These are phyloP conservation scores for Puccinia triticina DNA, from an alignment of 1,284 basidiomycete species.

Conservation along the genomic window DNA sequence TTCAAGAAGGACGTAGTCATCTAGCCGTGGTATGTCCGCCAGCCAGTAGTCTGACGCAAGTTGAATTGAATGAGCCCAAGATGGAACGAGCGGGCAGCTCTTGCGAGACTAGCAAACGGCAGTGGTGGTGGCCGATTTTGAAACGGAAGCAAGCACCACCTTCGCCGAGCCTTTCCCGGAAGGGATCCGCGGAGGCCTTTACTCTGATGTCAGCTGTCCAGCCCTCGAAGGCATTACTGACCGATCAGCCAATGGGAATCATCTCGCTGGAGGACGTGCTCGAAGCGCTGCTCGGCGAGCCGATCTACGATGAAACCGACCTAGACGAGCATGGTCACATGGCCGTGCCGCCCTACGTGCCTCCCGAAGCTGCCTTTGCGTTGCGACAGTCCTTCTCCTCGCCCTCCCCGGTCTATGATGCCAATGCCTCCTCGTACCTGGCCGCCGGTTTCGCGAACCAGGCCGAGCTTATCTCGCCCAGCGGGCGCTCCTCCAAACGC, in stretches of 20 bases:
- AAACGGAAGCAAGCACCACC: slow-evolving; percentile 64
- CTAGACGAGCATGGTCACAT: slow-evolving; percentile 38
- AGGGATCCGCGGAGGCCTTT: neutral
- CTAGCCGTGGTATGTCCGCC: slow-evolving; percentile 76
- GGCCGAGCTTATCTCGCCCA: too few species aligned
- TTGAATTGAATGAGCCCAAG: slow-evolving; percentile 63
- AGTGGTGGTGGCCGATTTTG: slow-evolving; percentile 61
- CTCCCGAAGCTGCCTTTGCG: slow-evolving; percentile 35
- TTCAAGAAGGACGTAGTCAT: slow-evolving; percentile 87
- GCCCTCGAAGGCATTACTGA: slow-evolving; percentile 51
- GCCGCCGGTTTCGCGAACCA: neutral
- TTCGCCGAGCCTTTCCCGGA: neutral
- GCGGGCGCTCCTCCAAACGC: neutral
- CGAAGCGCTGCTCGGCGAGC: slow-evolving; percentile 87
- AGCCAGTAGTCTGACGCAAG: slow-evolving; percentile 8
- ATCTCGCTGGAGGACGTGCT: slow-evolving; percentile 91
- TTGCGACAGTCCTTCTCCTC: neutral
- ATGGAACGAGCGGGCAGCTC: slow-evolving; percentile 55
- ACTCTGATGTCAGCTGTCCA: slow-evolving; percentile 55
- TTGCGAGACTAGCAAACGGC: slow-evolving; percentile 62
- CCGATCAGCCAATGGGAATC: slow-evolving; percentile 72
- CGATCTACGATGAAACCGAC: slow-evolving; percentile 75
- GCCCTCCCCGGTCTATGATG: slow-evolving; percentile 2
- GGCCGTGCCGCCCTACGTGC: slow-evolving; percentile 40
- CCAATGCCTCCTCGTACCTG: neutral